A percentile compares a stretch with the other conserved stretches of the same genome.
Conservation (phyloP, 495 filamentous ascomycete genomes). For the Opeltia flavorubescens region DNA sequence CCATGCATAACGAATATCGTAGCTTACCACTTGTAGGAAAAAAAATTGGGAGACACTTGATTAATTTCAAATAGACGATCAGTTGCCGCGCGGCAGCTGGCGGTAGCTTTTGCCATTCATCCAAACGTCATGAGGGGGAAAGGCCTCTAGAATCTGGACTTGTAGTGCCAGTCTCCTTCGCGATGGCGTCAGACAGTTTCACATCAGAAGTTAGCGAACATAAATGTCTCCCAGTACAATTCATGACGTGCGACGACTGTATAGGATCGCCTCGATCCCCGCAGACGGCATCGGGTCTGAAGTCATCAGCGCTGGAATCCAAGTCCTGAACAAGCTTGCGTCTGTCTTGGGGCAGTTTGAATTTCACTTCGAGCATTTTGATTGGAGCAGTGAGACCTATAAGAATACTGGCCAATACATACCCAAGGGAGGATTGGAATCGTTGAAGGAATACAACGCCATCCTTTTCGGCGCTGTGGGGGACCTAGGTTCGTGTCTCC, state of each 20-base stretch:
- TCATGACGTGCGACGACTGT: constrained; percentile 1
- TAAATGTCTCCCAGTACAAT: constrained; percentile 3
- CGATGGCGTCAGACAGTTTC: neutral
- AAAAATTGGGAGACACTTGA: no score
- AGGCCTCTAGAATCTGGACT: neutral
- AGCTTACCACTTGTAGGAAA: no score
- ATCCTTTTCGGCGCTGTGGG: constrained; percentile 45
- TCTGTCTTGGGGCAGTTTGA: constrained; percentile 24
- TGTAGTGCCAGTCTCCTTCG: neutral
- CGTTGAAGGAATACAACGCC: constrained; percentile 37
- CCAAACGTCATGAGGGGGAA: constrained; percentile 8
- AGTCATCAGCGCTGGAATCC: constrained; percentile 37
- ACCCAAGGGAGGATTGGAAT: constrained; percentile 37
- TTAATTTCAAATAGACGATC: no score
- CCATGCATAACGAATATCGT: no score
- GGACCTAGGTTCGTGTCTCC: constrained; percentile 16
- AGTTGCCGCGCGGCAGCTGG: neutral
- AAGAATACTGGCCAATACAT: constrained; percentile 39
- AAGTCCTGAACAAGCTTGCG: constrained; percentile 35
- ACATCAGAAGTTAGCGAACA: neutral
- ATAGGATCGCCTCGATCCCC: constrained; percentile 38
- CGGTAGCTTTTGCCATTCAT: neutral
- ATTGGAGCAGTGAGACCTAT: constrained; percentile 40
- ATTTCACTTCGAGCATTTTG: constrained; percentile 32
- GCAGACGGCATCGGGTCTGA: constrained; percentile 43